These are phyloP conservation scores for Penicillium griseofulvum DNA, from an alignment of 2,329 filamentous ascomycete species.

Conservation along the genomic window DNA sequence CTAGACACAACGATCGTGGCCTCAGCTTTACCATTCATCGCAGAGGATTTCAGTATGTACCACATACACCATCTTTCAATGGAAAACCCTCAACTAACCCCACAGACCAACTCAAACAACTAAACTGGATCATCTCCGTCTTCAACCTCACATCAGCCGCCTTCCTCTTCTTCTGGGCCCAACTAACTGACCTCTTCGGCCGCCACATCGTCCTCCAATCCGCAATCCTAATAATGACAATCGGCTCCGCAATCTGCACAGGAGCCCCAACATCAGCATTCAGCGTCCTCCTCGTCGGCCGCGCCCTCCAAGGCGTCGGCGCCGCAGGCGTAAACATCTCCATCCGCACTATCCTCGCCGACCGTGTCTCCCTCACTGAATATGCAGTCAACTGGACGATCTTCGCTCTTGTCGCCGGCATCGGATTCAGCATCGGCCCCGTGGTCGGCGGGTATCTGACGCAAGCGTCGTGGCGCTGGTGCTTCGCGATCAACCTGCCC, in stretches of 20 bases:
- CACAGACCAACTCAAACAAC: constrained; percentile 53
- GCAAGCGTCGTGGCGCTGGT: constrained; percentile 17
- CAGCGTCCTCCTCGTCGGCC: constrained; percentile 60
- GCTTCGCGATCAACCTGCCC: constrained; percentile 16
- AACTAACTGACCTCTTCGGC: constrained; percentile 64
- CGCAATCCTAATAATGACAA: constrained; percentile 56
- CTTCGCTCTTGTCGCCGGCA: constrained; percentile 59
- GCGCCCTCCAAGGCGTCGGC: constrained; percentile 62
- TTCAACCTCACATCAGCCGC: constrained; percentile 67
- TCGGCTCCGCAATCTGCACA: constrained; percentile 63
- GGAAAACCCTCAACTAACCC: not conserved
- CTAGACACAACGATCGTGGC: constrained; percentile 65
- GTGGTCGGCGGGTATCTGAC: constrained; percentile 20
- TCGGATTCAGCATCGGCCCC: constrained; percentile 44
- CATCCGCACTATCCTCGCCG: constrained; percentile 62
- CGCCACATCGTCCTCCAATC: constrained; percentile 59
- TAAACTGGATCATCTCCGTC: constrained; percentile 68
- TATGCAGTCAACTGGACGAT: constrained; percentile 44
- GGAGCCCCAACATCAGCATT: constrained; percentile 51
- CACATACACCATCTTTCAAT: not conserved
- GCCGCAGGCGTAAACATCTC: constrained; percentile 61
- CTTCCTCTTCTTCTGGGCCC: constrained; percentile 65
- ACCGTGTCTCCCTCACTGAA: constrained; percentile 61
- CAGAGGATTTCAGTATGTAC: constrained; percentile 53
- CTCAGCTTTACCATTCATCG: constrained; percentile 61